Conservation (phyloP, 768 basidiomycete genomes). For the Mycena olivaceomarginata region DNA sequence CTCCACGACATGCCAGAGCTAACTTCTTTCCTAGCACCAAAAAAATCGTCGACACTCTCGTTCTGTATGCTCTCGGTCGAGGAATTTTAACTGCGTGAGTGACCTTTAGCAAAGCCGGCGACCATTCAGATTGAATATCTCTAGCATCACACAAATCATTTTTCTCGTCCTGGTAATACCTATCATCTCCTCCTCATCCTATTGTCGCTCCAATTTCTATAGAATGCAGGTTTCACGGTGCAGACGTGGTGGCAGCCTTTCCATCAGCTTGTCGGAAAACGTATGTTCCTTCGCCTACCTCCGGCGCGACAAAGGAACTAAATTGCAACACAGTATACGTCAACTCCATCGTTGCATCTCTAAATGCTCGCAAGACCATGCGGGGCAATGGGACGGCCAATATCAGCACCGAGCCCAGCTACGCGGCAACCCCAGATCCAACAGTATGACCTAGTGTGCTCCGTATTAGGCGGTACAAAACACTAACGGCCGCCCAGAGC, state of each 20-base stretch:
- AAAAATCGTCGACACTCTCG: neutral
- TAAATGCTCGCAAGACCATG: neutral
- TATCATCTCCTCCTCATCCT: neutral
- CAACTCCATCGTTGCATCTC: neutral
- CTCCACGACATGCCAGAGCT: neutral
- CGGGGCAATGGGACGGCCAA: neutral
- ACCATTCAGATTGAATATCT: neutral
- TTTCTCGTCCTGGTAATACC: neutral
- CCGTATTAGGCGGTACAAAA: neutral
- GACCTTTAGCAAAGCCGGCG: neutral
- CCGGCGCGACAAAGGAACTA: neutral
- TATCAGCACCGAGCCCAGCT: neutral
- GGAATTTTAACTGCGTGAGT: neutral
- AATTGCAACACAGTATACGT: constrained; percentile 7
- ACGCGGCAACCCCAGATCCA: neutral
- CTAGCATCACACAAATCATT: neutral
- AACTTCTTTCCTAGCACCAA: constrained; percentile 6
- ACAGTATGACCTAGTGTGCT: neutral
- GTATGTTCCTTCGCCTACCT: neutral
- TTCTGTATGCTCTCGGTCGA: constrained; percentile 2
- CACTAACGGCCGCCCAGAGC: neutral
- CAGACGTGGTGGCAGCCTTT: constrained; percentile 6
- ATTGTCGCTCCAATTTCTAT: neutral
- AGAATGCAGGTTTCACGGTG: neutral
- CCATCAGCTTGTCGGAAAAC: constrained; percentile 7